Base-by-base conservation (phyloP, 2,329 filamentous ascomycete species). In the Colletotrichum acutatum region DNA sequence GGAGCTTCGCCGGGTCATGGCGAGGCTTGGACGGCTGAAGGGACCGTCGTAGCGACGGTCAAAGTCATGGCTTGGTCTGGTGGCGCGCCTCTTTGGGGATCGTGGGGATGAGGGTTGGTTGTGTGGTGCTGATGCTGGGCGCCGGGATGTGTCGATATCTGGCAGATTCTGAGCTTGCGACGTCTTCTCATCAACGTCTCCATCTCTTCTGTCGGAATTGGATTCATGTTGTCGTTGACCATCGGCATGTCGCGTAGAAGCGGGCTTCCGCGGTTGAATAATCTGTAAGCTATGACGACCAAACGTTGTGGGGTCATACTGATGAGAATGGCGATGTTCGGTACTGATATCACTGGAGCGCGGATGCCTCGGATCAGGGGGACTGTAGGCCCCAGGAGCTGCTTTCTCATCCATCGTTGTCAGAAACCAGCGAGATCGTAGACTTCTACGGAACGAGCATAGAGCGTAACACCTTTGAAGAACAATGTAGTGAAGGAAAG, bases 1-100 rank as follows among this genome's bases (percentile, higher is more conserved):
- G 14, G 66, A 57, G 37, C 61, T 34, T 19, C 58, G 70, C 4
- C 61, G 58, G 52, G 71, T 26, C 56, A 52, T 74, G 22, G 56
- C 30, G 11, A 65, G n/a, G 14, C 62, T 67, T 5, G 74, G 72
- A 1, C 74, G 62, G 42, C 53, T 66, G 19, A 74, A 75, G 24
- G 74, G 74, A 12, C 74, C 74, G 22, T 75, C 74, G 61, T 72
- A 74, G 24, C 72, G 74, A 5, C 64, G 37, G 30, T 75, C 56
- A 37, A 74, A 75, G 30, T 74, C 72, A 30, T 75, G 67, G 58
- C 74, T 74, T 2, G 26, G 57, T 12, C 71, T 46, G 4, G 60
- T 30, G 42, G 46, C 56, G 5, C 42, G 46, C 2, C 66, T 68
- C 22, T 54, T 32, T 24, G 64, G 53, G 9, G 56, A 32, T 1